Base-by-base conservation (phyloP, 2,329 filamentous ascomycete species). In the Emmonsia crescens region DNA sequence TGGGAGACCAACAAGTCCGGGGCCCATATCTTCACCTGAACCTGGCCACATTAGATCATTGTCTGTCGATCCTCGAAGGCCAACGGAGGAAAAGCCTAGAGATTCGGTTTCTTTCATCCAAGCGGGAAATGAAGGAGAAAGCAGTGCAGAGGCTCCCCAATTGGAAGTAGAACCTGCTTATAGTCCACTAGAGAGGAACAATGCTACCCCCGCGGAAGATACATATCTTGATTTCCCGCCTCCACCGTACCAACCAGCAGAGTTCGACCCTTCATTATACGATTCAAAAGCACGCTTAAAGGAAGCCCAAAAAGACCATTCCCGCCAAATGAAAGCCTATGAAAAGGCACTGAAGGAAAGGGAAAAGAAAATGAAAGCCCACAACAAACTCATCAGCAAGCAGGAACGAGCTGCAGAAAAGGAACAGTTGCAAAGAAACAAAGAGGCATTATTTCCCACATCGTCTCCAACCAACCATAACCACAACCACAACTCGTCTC, bases 291-390 rank as follows among this genome's bases (percentile, higher is more conserved):
- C 84, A 6, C 78, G 83, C 33, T 83, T 84, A 9, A 89, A 88
- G 67, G 79, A 85, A 48, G 87, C 85, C 1, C 85, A 89, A 67
- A 88, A 86, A 62, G 86, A 90, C 67, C 80, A 85, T 61, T 83
- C 83, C 59, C 80, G 82, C 14, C 78, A 79, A 0, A 77, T 84
- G 38, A 89, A 89, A 69, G 78, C 79, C 9, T 88, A 90, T 70
- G 82, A 87, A 33, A 80, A 84, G 68, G 83, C 85, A 12, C 73
- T 89, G 63, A 89, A 89, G 72, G 81, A 85, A 63, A 84, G 84
- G 42, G 82, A 85, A 46, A 87, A 83, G 66, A 81, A 82, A 10
- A 77, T 90, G 57, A 66, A 66, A 63, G 67, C 68, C 54, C 64
- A 66, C 27, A 64, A 68, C 31, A 70, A 72, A 57, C 63, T 68